Evolutionary conservation across 1,284 basidiomycete species (phyloP).

Genomic region (Apiotrichum sp.): DNA sequence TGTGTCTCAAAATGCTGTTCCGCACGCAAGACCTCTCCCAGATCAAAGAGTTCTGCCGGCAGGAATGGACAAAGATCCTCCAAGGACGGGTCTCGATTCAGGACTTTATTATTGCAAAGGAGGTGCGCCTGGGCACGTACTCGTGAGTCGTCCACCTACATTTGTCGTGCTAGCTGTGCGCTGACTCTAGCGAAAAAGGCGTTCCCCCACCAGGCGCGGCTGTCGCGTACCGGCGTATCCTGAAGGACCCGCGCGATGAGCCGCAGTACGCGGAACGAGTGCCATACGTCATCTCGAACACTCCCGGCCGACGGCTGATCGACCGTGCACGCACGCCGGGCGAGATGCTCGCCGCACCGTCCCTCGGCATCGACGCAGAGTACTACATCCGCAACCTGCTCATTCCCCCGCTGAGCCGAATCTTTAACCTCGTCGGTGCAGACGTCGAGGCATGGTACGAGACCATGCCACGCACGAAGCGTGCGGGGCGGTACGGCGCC

Average conservation of each 20-base stretch:
- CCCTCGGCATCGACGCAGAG: slow-evolving; percentile 65
- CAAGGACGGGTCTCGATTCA: slow-evolving; percentile 73
- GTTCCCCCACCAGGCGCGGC: slow-evolving; percentile 85
- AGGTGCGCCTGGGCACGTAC: slow-evolving; percentile 86
- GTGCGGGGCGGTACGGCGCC: slow-evolving; percentile 47
- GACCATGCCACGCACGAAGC: slow-evolving; percentile 61
- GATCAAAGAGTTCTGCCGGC: slow-evolving; percentile 81
- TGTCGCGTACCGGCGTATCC: slow-evolving; percentile 69
- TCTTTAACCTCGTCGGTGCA: slow-evolving; percentile 87
- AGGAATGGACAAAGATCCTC: slow-evolving; percentile 78
- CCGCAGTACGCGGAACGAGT: slow-evolving; percentile 89
- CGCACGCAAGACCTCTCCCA: slow-evolving; percentile 77
- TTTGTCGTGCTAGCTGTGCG: not conserved
- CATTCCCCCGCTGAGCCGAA: slow-evolving; percentile 80
- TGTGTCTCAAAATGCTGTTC: slow-evolving; percentile 83
- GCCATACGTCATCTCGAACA: slow-evolving; percentile 78
- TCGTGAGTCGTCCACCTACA: slow-evolving; percentile 52
- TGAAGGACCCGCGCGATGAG: slow-evolving; percentile 72
- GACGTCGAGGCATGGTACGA: slow-evolving; percentile 84
- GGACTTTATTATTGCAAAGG: slow-evolving; percentile 92
- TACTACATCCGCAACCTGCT: slow-evolving; percentile 88
- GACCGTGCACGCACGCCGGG: slow-evolving; percentile 76
- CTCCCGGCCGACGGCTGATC: slow-evolving; percentile 64
- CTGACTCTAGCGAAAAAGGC: slow-evolving; percentile 59
- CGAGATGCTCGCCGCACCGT: slow-evolving; percentile 66